Conservation (phyloP, 2,329 filamentous ascomycete species). For the Dothiorella sarmentorum region DNA sequence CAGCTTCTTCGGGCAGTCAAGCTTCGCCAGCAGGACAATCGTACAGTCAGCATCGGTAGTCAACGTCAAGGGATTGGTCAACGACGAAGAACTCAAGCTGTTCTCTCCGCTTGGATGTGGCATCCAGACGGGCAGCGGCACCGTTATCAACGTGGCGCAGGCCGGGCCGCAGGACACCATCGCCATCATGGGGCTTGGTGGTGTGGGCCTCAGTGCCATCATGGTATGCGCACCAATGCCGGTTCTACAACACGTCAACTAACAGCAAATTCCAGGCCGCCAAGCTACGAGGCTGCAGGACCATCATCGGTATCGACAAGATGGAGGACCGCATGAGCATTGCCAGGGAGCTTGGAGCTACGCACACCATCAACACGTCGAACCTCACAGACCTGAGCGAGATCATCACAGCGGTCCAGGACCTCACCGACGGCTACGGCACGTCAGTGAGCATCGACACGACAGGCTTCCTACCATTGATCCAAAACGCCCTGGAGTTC, state of each 20-base stretch:
- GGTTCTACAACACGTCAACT: not conserved
- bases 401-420: conserved; percentile 34
- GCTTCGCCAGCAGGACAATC: conserved; percentile 41
- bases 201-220: conserved; percentile 47
- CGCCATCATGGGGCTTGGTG: conserved; percentile 45
- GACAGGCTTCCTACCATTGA: conserved; percentile 42
- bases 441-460: conserved; percentile 49
- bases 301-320: conserved; percentile 39
- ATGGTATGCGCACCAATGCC: conserved; percentile 28
- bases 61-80: conserved; percentile 40
- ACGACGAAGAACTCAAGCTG: conserved; percentile 39
- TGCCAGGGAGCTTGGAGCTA: conserved; percentile 39
- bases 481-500: conserved; percentile 42
- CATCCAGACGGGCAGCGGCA: conserved; percentile 45
- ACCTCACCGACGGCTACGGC: conserved; percentile 32
- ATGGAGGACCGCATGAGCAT: conserved; percentile 33
- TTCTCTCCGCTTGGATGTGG: conserved; percentile 47
- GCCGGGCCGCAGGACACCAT: conserved; percentile 37
- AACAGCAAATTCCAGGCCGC: conserved; percentile 35
- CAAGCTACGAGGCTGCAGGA: conserved; percentile 37
- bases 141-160: conserved; percentile 32
- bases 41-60: conserved; percentile 41
- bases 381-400: not conserved
- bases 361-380: conserved; percentile 38
- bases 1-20: conserved; percentile 50